Conservation (phyloP, 768 basidiomycete genomes). For the Lentinula sp. region DNA sequence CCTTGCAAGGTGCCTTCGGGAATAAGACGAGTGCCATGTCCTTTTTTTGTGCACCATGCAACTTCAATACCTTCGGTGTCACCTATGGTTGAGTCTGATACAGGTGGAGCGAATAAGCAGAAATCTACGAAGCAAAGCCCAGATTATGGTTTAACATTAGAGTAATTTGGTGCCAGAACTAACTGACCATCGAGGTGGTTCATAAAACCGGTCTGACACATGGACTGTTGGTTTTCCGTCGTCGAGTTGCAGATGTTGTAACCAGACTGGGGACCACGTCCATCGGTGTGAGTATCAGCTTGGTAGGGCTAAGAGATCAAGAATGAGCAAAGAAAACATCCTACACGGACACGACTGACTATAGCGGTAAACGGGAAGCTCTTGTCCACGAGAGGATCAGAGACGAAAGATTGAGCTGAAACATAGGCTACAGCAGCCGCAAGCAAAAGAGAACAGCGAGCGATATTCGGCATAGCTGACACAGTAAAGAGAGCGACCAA, state of each 20-base stretch:
- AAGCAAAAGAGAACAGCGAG: background rate
- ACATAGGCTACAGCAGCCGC: conserved; percentile 1
- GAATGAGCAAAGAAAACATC: background rate
- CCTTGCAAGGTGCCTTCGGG: conserved; percentile 50
- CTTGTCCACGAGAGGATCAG: conserved; percentile 8
- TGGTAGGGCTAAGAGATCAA: conserved; percentile 37
- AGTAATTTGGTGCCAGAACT: background rate
- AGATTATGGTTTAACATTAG: background rate
- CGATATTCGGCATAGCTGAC: conserved; percentile 5
- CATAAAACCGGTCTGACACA: conserved; percentile 55
- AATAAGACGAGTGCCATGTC: conserved; percentile 59
- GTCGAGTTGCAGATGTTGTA: conserved; percentile 67
- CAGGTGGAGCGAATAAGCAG: conserved; percentile 50
- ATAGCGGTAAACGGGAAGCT: conserved; percentile 6
- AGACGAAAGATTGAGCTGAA: conserved; percentile 7
- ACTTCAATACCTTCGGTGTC: conserved; percentile 58
- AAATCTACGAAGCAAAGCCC: conserved; percentile 33
- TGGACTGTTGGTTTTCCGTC: conserved; percentile 51
- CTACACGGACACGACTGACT: background rate
- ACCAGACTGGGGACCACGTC: conserved; percentile 39
- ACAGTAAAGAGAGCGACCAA: background rate
- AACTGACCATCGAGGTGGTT: conserved; percentile 49
- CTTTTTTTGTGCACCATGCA: conserved; percentile 60
- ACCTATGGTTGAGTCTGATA: conserved; percentile 43
- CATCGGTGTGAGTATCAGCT: conserved; percentile 27